Percentiles rank a stretch among this genome's conserved stretches.
phyloP scores from a whole-genome alignment of 768 basidiomycete species.

The Cyclocybe aegerita region DNA sequence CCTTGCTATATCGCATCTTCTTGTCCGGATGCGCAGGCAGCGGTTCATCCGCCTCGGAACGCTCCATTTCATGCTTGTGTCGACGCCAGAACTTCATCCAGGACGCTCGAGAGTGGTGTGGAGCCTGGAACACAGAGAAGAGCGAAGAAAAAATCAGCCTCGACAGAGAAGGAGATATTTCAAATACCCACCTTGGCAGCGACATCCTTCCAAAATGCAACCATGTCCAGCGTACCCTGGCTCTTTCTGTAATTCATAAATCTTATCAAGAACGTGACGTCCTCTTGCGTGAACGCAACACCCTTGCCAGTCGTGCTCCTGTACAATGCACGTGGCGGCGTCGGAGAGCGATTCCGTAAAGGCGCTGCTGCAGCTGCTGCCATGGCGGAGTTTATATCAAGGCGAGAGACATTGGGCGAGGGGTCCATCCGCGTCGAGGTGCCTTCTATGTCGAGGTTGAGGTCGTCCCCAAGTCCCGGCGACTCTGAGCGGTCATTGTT shows the following conservation, averaged over 20 bases:
- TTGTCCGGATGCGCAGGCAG: slow-evolving; percentile 79
- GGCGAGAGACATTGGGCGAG: not conserved
- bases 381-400: slow-evolving; percentile 23
- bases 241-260: slow-evolving; percentile 80
- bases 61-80: slow-evolving; percentile 81
- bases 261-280: slow-evolving; percentile 72
- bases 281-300: slow-evolving; percentile 85
- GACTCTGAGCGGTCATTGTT: slow-evolving; percentile 51
- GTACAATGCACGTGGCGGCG: slow-evolving; percentile 76
- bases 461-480: slow-evolving; percentile 43
- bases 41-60: slow-evolving; percentile 64
- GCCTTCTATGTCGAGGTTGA: slow-evolving; percentile 43
- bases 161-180: not conserved
- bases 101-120: slow-evolving; percentile 87
- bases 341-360: slow-evolving; percentile 69
- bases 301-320: slow-evolving; percentile 89
- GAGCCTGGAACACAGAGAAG: slow-evolving; percentile 50
- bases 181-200: slow-evolving; percentile 21
- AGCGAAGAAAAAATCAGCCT: not conserved
- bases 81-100: slow-evolving; percentile 95
- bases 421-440: not conserved
- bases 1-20: slow-evolving; percentile 82
- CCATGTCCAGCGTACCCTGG: slow-evolving; percentile 42
- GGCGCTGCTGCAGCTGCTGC: slow-evolving; percentile 17
- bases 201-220: slow-evolving; percentile 35